Evolutionary conservation across 495 filamentous ascomycete genomes (phyloP).

Genomic region (Neurospora terricola): DNA sequence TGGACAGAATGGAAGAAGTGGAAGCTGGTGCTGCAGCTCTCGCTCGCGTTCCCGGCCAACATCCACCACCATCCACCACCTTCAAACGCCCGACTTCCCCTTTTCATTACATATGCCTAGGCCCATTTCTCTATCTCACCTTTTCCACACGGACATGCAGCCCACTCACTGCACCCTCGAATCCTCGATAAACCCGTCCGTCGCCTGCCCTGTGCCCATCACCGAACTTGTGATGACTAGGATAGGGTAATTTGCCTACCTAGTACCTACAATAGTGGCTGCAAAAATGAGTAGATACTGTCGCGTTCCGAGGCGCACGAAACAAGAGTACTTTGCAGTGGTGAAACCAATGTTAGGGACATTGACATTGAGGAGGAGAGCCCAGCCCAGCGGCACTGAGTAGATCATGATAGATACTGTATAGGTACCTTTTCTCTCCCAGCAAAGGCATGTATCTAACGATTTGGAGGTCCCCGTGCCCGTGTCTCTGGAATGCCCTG

Average conservation of each 20-base stretch:
- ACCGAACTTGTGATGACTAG: not conserved
- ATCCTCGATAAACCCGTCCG: not conserved
- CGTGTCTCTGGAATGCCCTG: not conserved
- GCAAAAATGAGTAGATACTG: constrained; percentile 8
- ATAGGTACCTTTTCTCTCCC: not conserved
- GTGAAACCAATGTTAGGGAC: constrained; percentile 11
- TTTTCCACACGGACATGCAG: not conserved
- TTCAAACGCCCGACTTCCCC: not conserved
- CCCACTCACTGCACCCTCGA: not conserved
- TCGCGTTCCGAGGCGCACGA: constrained; percentile 15
- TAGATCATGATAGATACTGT: not conserved
- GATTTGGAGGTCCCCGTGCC: not conserved
- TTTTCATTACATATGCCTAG: not conserved
- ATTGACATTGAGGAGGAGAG: not conserved
- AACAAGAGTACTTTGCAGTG: constrained; percentile 13
- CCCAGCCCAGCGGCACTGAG: not conserved
- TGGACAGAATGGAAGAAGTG: not conserved
- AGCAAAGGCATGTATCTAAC: not conserved
- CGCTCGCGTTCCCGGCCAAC: not conserved
- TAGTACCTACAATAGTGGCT: constrained; percentile 1
- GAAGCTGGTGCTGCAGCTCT: not conserved
- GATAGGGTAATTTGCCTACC: not conserved
- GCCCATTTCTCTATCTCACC: not conserved
- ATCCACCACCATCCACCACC: not conserved
- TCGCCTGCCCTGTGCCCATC: not conserved